Evolutionary conservation across 1,139 yeast genomes (phyloP), one percentile per base, ranked within the genome.

Genomic region (Hemisphaericaspora xylanilytica): DNA sequence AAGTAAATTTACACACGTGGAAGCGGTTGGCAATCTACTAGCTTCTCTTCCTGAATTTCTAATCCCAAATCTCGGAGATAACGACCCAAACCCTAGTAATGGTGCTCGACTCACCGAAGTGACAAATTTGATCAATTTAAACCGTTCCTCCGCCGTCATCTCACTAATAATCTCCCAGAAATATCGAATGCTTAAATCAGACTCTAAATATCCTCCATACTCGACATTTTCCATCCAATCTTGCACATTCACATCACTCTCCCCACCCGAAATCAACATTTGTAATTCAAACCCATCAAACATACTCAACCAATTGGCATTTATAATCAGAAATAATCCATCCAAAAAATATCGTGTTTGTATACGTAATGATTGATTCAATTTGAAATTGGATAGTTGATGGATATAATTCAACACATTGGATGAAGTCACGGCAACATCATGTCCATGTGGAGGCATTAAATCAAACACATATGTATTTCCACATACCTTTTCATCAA

Each of bases 61-160:
- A 34, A 92, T 85, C 2, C 95, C 95, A 63, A 92, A 89, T 41
- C 70, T 70, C 0, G 99, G 98, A 27, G 64, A 65, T 37, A 94
- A 67, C 6, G 81, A 78, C 3, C 73, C 70, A 58, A 92, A 92
- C 1, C 99, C 99, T 21, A 87, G 69, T 27, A 92, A 66, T 1
- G 99, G 98, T 0, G 96, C 96, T 46, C 92, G 75, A 1, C 96
- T 81, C 1, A 88, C 95, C 0, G 96, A 85, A 0, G 97, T 92
- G 17, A 87, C 96, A 65, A 89, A 92, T 55, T 86, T 85, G 28
- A 90, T 63, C 42, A 92, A 73, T 45, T 77, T 74, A 22, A 76
- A 69, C 47, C 80, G 68, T 43, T 88, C 87, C 14, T 73, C 74
- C 2, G 76, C 67, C 2, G 70, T 57, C 72, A 89, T 78, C 42